A percentile compares a stretch with the other conserved stretches of the same genome.
Evolutionary conservation across 2,329 filamentous ascomycete genomes (phyloP).

Genomic region (Plectosphaerella sp.): DNA sequence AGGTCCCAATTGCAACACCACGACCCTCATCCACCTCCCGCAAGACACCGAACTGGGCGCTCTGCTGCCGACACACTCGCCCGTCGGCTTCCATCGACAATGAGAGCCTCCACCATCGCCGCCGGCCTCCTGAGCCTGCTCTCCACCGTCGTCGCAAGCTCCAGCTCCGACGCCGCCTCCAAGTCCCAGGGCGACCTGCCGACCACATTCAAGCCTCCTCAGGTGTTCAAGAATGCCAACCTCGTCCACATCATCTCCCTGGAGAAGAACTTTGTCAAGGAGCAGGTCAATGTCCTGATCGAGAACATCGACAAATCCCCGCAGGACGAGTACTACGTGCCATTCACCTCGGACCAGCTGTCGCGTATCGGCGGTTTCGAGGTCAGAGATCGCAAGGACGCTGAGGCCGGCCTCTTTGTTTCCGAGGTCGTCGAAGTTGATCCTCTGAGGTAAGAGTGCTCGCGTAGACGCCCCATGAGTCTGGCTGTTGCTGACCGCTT

Average conservation of each 20-base stretch:
- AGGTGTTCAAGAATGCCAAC: constrained; percentile 92
- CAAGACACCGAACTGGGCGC: constrained; percentile 10
- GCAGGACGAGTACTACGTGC: constrained; percentile 87
- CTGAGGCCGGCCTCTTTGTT: constrained; percentile 60
- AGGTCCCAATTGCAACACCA: constrained; percentile 12
- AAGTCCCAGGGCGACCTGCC: constrained; percentile 54
- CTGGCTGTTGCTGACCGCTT: constrained; percentile 2
- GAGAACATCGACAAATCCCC: constrained; percentile 78
- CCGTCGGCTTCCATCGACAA: constrained; percentile 23
- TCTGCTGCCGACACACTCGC: constrained; percentile 20
- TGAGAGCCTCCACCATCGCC: constrained; percentile 47
- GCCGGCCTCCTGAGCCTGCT: constrained; percentile 57
- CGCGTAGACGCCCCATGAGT: too few relatives aligned
- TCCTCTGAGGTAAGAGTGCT: constrained; percentile 44
- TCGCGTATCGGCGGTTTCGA: constrained; percentile 79
- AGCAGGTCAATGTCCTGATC: constrained; percentile 89
- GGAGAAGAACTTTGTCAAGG: constrained; percentile 87
- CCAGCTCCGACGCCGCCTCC: constrained; percentile 22
- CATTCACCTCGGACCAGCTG: constrained; percentile 74
- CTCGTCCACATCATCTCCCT: constrained; percentile 85
- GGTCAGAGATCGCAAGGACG: constrained; percentile 86
- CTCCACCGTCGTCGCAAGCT: constrained; percentile 36
- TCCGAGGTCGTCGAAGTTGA: constrained; percentile 66
- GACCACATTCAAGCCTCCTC: constrained; percentile 73
- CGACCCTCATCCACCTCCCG: constrained; percentile 1